Base-by-base conservation (phyloP, 1,139 yeast genomes). In the Scheffersomyces insectosa region DNA sequence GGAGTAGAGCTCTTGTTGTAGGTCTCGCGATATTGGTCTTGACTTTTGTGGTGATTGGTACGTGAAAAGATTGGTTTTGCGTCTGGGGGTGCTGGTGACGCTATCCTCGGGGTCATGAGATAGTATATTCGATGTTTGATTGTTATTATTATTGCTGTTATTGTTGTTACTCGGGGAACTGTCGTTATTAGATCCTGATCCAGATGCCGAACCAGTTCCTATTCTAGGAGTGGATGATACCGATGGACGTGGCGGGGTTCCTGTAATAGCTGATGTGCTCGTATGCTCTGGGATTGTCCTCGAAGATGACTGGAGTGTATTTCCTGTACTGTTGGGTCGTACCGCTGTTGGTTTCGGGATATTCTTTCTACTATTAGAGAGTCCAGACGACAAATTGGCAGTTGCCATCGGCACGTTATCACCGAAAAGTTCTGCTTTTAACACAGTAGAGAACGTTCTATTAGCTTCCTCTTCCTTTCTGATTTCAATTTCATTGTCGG, bases 401-500 rank as follows among this genome's bases (percentile, higher is more conserved):
- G 79, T 65, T 3, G 81, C 79, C 64, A 74, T 70, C 2, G 90
- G 89, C 2, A 86, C 82, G 46, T 86, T 80, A 56, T 86, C 95
- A 7, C 98, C 98, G 71, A 93, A 93, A 35, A 93, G 69, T 62
- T 93, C 99, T 28, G 95, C 89, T 55, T 88, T 87, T 34, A 93
- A 67, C 5, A 95, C 86, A 0, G 95, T 82, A 39, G 91, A 84
- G 62, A 91, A 95, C 0, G 96, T 88, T 51, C 86, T 70, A 59
- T 88, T 88, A 3, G 97, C 97, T 55, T 88, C 96, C 51, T 84
- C 86, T 56, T 83, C 88, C 56, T 82, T 77, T 47, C 85, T 75
- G 25, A 75, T 67, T 49, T 86, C 93, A 28, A 85, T 68, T 55
- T 85, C 95, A 50, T 79, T 82, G 38, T 81, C 83, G 7, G 70